A percentile compares a stretch with the other conserved stretches of the same genome.
These are phyloP conservation scores for Corylus avellana DNA, from an alignment of 306 rosid genomes.

Conservation along the genomic window DNA sequence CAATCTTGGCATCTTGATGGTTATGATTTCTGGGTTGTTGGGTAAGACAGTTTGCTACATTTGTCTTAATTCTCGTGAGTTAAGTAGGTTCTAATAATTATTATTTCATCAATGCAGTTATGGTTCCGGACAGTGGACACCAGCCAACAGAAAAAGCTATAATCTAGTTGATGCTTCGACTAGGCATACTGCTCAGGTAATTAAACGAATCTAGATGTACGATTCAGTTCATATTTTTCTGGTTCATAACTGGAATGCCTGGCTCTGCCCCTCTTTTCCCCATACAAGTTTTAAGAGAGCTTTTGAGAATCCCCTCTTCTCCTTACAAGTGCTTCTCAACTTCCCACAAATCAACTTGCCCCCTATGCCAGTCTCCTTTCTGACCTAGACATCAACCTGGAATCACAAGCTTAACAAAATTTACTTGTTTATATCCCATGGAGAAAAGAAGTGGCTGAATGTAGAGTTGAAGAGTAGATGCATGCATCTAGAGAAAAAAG, in stretches of 20 bases:
- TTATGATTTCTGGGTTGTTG: constrained; percentile 93
- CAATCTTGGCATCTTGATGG: constrained; percentile 97
- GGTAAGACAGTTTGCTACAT: constrained; percentile 53
- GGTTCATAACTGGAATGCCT: neutral
- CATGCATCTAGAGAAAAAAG: too few species aligned
- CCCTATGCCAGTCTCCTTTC: too few species aligned
- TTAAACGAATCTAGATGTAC: constrained; percentile 3
- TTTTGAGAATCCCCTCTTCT: too few species aligned
- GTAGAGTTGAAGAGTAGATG: too few species aligned
- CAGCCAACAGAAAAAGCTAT: constrained; percentile 58
- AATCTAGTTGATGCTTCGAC: constrained; percentile 85
- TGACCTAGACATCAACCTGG: too few species aligned
- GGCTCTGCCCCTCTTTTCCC: too few species aligned
- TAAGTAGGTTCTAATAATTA: constrained; percentile 13
- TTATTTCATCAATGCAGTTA: constrained; percentile 48
- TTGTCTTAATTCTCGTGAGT: constrained; percentile 4
- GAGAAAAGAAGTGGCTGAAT: too few species aligned
- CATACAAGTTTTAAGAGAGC: too few species aligned
- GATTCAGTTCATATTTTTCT: neutral
- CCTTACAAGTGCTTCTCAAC: too few species aligned
- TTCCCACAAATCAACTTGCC: too few species aligned
- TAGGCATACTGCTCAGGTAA: constrained; percentile 93
- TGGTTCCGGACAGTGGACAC: constrained; percentile 76
- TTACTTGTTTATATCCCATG: too few species aligned
- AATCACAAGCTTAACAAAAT: too few species aligned